Base-by-base conservation (phyloP, 1,284 basidiomycete species). In the Cerrena zonata region DNA sequence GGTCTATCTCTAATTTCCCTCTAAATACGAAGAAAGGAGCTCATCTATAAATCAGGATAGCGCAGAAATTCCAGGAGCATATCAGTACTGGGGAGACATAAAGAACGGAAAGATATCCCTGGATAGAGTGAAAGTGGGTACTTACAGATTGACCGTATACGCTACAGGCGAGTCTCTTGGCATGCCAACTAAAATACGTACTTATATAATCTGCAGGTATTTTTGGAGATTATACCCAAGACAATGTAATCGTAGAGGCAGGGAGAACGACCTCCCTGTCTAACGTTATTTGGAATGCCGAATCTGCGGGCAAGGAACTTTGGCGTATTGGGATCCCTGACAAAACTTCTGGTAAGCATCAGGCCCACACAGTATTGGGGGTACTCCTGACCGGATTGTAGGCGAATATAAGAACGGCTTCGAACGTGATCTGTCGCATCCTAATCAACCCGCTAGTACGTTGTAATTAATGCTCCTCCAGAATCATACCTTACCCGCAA, bases 251-350 rank as follows among this genome's bases (percentile, higher is more conserved):
- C 4, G 54, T 64, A 13, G 49, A 34, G 11, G 54, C 64, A 2
- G 56, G 56, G 3, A 39, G 55, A 21, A 41, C 43, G 7, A 63
- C 60, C 2, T 22, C 43, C 4, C 23, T 62, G 38, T 3, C 57
- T 54, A 1, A 49, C 47, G 2, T 65, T 24, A 13, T 42, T 10
- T 42, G 41, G 41, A 24, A 42, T 11, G 41, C 41, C 5, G 41
- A 42, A 22, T 22, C 41, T 42, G 19, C 18, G 13, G 41, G 64
- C 61, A 50, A 49, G 11, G 64, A 65, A 53, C 51, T 65, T 2
- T 65, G 62, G 62, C 59, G 64, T 1, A 56, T 64, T 25, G 64
- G 64, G 4, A 50, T 54, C 10, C 64, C 64, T 0, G 64, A 65
- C 47, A 63, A 63, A 42, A 56, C 45, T 4, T 36, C 45, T 21